A percentile compares a stretch with the other conserved stretches of the same genome.
Conservation (phyloP, 768 basidiomycete species). For the Phaffia australis region DNA sequence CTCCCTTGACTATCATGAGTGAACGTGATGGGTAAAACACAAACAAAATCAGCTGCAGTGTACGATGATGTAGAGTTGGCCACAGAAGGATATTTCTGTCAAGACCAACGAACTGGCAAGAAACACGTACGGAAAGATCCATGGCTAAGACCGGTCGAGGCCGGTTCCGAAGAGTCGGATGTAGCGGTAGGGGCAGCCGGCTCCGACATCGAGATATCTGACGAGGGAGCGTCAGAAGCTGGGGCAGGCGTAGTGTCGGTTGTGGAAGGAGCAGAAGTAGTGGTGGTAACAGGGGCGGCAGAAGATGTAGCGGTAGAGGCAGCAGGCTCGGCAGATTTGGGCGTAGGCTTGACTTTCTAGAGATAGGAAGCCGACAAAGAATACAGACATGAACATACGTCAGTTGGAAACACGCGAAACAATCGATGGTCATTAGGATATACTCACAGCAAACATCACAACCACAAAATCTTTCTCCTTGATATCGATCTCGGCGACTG, state of each 20-base stretch:
- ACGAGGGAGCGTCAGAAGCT: slow-evolving; percentile 31
- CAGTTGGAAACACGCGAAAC: neutral
- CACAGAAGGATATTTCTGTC: neutral
- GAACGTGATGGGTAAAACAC: neutral
- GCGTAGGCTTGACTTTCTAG: slow-evolving; percentile 29
- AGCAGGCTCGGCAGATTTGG: slow-evolving; percentile 39
- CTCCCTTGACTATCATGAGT: slow-evolving; percentile 49
- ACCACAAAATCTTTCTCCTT: slow-evolving; percentile 99
- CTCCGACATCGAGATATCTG: slow-evolving; percentile 38
- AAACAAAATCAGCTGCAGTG: too few species aligned
- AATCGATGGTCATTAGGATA: neutral
- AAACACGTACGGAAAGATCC: slow-evolving; percentile 21
- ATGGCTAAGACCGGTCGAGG: slow-evolving; percentile 32
- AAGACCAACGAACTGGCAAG: slow-evolving; percentile 29
- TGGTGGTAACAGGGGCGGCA: slow-evolving; percentile 35
- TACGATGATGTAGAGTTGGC: neutral
- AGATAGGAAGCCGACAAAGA: neutral
- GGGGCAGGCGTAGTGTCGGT: too few species aligned
- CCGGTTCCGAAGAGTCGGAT: slow-evolving; percentile 30
- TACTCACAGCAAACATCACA: slow-evolving; percentile 86
- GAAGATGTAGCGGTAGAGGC: slow-evolving; percentile 35
- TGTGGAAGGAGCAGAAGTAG: slow-evolving; percentile 18
- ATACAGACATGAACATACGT: neutral
- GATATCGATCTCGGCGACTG: slow-evolving; percentile 74
- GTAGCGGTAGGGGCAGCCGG: slow-evolving; percentile 37